Evolutionary conservation across 169 alveolate genomes (phyloP).

Genomic region (Besnoitia besnoiti): DNA sequence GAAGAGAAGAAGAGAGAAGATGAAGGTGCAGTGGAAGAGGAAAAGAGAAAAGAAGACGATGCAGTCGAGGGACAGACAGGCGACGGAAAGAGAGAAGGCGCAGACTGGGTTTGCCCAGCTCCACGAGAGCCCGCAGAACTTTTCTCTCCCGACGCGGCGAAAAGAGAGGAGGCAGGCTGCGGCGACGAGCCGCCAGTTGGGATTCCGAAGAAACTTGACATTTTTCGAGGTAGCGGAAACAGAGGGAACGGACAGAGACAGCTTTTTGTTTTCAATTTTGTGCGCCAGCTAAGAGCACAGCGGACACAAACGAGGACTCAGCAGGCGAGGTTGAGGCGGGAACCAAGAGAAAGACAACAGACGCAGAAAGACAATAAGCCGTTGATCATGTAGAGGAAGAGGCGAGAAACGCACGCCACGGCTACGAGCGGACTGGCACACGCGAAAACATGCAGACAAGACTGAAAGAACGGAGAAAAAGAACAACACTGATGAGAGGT

Average conservation of each 20-base stretch:
- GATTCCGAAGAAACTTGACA: neutral
- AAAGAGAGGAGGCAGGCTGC: neutral
- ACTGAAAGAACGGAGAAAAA: too few relatives aligned
- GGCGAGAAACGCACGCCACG: too few relatives aligned
- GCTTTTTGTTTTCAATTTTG: too few relatives aligned
- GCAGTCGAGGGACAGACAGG: neutral
- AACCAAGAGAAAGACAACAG: too few relatives aligned
- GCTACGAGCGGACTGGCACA: too few relatives aligned
- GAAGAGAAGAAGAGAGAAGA: conserved; percentile 8
- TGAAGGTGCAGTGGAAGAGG: neutral
- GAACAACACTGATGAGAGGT: too few relatives aligned
- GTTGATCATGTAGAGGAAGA: too few relatives aligned
- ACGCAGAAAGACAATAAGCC: too few relatives aligned
- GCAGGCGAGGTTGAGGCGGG: too few relatives aligned
- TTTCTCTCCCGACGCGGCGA: neutral
- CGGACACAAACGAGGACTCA: too few relatives aligned
- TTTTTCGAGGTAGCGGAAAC: neutral
- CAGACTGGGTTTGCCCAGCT: neutral
- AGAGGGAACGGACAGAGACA: neutral
- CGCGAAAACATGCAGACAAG: too few relatives aligned
- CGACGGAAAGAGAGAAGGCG: neutral
- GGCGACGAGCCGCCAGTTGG: neutral
- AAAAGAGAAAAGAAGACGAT: neutral
- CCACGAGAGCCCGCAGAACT: neutral
- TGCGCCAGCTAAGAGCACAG: too few relatives aligned